Base-by-base conservation (phyloP, 805 yeast genomes). In the Kodamaea sagamina region DNA sequence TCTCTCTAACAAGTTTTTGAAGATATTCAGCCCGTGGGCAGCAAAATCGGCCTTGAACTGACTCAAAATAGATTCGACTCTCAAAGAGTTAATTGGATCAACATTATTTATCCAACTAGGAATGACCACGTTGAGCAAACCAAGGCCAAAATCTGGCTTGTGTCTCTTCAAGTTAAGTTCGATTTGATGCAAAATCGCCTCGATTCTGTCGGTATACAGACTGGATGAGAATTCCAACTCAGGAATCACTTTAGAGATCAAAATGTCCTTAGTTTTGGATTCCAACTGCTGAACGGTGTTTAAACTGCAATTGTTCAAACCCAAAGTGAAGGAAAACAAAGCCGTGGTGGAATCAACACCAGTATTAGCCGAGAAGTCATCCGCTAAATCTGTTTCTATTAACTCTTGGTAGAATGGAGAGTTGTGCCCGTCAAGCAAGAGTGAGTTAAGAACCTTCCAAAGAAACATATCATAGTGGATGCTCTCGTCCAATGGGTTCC, bases 391-490 rank as follows among this genome's bases (percentile, higher is more conserved):
- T 1, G 85, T 65, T 61, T 93, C 99, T 43, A 93, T 85, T 43
- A 93, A 69, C n/a, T 79, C 78, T 62, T 89, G 88, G 62, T 90
- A 88, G 43, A 93, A 72, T 5, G 95, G 92, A 4, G 98, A 84
- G 9, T 93, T 85, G 57, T 92, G 98, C 2, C 98, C 98, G 58
- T 88, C 96, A 51, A 84, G 78, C 25, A 93, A 68, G 41, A 93
- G 67, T 17, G 82, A 77, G 15, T 86, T 79, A 37, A 89, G 65
- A 7, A 89, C 68, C 44, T 82, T 84, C 74, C 89, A 71, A 35
- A 85, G 73, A 59, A 90, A 86, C 0, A 89, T 70, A 41, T 81
- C 84, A 55, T 86, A 84, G 7, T 75, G 72, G 37, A 54, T 59
- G 2, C 42, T 18, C 53, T 85, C 83, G 4, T 69, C 71, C 8